Evolutionary conservation across 768 basidiomycete genomes (phyloP), one percentile per base, ranked within the genome.

Genomic region (Asterophora lycoperdoides): DNA sequence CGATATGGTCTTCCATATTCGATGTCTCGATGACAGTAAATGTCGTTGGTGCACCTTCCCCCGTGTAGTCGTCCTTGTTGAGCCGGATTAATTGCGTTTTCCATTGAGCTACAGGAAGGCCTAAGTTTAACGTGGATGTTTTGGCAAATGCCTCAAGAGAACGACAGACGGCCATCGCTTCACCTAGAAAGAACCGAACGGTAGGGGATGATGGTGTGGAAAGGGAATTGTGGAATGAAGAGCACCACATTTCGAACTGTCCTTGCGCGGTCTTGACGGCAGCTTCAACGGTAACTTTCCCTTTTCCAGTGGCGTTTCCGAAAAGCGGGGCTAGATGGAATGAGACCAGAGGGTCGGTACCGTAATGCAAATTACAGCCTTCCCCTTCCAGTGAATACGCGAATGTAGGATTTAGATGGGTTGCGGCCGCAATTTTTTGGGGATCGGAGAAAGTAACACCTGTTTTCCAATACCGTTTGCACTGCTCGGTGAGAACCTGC

Each of bases 21-120:
- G 77, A 78, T 0, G 77, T 73, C 29, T 80, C 76, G 30, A 80
- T 73, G 45, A 75, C 64, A 49, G 72, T 64, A 54, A 78, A 80
- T 1, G 48, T 39, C 8, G 60, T 29, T 1, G 76, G 75, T 2
- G 72, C 67, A 23, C 49, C 20, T 28, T 13, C 23, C 32, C n/a
- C 4, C 41, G 43, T 43, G 52, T 75, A 73, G 42, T 70, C 68
- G 8, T 53, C 60, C 2, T 52, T 44, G 36, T 67, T 57, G 7
- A 78, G 60, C 18, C 49, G 36, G 28, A 75, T 64, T 29, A 59
- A 55, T 0, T 60, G 41, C 1, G 59, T 58, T 8, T 68, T 68
- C 74, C 73, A 77, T 3, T 60, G 59, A 1, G 60, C 56, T 26
- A 62, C 51, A 41, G 70, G 71, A 7, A 69, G 49, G 4, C 64